Percentiles rank a stretch among this genome's conserved stretches.
phyloP scores from a whole-genome alignment of 345 rosid genomes.

The Limnanthes douglasii region DNA sequence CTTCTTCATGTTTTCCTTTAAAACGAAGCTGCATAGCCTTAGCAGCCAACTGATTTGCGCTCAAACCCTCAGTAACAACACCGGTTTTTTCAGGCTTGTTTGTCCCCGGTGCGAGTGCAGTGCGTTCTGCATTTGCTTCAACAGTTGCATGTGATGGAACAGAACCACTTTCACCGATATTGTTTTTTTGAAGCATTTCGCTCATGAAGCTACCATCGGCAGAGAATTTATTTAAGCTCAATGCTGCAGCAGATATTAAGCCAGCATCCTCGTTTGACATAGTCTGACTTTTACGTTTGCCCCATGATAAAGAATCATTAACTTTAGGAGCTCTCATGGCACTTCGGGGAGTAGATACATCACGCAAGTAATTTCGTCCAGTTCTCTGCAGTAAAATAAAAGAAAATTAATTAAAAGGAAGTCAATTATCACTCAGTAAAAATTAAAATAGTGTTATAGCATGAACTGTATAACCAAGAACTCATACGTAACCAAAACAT shows the following conservation, averaged over 20 bases:
- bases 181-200: conserved; percentile 23
- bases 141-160: conserved; percentile 11
- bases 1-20: conserved; percentile 87
- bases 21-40: conserved; percentile 79
- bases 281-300: conserved; percentile 33
- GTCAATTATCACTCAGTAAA: no score
- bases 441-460: no score
- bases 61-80: conserved; percentile 22
- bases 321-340: conserved; percentile 62
- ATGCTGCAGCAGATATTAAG: conserved; percentile 38
- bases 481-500: no score
- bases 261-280: conserved; percentile 31
- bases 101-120: conserved; percentile 8
- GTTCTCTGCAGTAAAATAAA: conserved; percentile 11
- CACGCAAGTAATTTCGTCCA: conserved; percentile 43
- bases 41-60: conserved; percentile 75
- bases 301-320: conserved; percentile 57
- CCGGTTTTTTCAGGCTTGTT: conserved; percentile 8
- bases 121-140: conserved; percentile 11
- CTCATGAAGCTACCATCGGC: conserved; percentile 75
- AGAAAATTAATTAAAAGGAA: no score
- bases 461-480: no score
- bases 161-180: conserved; percentile 15
- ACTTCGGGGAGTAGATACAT: conserved; percentile 37
- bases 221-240: conserved; percentile 51